Evolutionary conservation across 1,139 yeast genomes (phyloP).

Genomic region (Taphrina confusa): DNA sequence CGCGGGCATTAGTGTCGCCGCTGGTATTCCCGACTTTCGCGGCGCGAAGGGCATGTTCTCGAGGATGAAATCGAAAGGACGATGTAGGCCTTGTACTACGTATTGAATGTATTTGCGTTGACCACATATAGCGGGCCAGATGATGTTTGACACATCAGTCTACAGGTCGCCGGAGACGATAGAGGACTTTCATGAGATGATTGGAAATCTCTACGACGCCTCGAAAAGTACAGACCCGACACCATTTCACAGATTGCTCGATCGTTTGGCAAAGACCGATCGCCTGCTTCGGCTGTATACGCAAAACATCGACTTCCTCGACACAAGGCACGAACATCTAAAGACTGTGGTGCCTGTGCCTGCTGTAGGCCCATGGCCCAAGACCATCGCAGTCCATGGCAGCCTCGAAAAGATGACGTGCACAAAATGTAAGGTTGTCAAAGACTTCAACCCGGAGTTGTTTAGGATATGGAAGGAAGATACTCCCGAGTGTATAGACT

Average conservation of each 20-base stretch:
- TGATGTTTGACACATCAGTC: conserved; percentile 16
- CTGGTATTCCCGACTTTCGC: conserved; percentile 94
- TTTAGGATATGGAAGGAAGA: conserved; percentile 51
- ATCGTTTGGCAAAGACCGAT: conserved; percentile 61
- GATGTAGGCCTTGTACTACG: conserved; percentile 59
- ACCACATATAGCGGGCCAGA: conserved; percentile 43
- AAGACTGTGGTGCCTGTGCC: conserved; percentile 41
- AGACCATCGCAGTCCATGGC: conserved; percentile 62
- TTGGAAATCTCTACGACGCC: conserved; percentile 68
- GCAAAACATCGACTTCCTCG: conserved; percentile 73
- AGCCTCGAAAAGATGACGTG: conserved; percentile 74
- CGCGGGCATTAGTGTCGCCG: conserved; percentile 93
- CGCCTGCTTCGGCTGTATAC: conserved; percentile 81
- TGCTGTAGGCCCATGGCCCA: conserved; percentile 35
- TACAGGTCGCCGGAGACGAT: conserved; percentile 15
- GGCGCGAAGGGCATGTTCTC: conserved; percentile 80
- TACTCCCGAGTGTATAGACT: conserved; percentile 65
- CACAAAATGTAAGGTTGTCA: conserved; percentile 62
- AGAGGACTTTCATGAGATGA: conserved; percentile 42
- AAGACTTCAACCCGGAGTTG: conserved; percentile 62
- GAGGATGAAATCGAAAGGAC: conserved; percentile 70
- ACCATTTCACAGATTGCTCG: conserved; percentile 75
- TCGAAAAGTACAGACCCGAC: conserved; percentile 74
- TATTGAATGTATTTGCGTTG: conserved; percentile 63
- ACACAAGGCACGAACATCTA: conserved; percentile 49